These are phyloP conservation scores for Pyrenula massariospora DNA, from an alignment of 495 filamentous ascomycete species.

Conservation along the genomic window DNA sequence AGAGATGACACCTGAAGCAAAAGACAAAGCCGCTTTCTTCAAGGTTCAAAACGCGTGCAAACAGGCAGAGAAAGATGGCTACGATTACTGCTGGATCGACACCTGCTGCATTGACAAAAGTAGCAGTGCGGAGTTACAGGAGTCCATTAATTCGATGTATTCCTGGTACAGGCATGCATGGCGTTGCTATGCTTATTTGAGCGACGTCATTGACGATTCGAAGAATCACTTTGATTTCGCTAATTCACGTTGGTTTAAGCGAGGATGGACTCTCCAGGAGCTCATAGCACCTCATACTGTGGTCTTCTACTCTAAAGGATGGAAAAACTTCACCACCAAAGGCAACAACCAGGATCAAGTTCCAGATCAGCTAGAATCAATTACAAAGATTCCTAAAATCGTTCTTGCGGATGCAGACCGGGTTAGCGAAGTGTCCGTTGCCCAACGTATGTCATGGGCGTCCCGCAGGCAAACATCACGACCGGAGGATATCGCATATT, in stretches of 20 bases:
- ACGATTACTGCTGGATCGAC: background rate
- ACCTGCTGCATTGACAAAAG: constrained; percentile 23
- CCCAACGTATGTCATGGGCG: constrained; percentile 5
- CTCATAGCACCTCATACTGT: constrained; percentile 18
- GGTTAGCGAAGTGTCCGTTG: background rate
- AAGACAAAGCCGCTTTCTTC: background rate
- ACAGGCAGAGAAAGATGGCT: background rate
- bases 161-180: constrained; percentile 19
- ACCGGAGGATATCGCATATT: constrained; percentile 9
- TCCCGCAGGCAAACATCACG: constrained; percentile 4
- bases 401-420: background rate
- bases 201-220: constrained; percentile 7
- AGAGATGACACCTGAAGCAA: background rate
- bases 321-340: constrained; percentile 10
- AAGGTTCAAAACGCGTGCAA: background rate
- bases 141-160: constrained; percentile 19
- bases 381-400: background rate
- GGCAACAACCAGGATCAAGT: background rate
- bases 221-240: constrained; percentile 3
- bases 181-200: constrained; percentile 23
- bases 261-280: constrained; percentile 33
- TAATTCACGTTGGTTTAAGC: constrained; percentile 21
- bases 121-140: constrained; percentile 28
- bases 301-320: constrained; percentile 17
- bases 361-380: background rate